These are phyloP conservation scores for Fusarium vanettenii DNA, from an alignment of 2,329 filamentous ascomycete species.

Conservation along the genomic window DNA sequence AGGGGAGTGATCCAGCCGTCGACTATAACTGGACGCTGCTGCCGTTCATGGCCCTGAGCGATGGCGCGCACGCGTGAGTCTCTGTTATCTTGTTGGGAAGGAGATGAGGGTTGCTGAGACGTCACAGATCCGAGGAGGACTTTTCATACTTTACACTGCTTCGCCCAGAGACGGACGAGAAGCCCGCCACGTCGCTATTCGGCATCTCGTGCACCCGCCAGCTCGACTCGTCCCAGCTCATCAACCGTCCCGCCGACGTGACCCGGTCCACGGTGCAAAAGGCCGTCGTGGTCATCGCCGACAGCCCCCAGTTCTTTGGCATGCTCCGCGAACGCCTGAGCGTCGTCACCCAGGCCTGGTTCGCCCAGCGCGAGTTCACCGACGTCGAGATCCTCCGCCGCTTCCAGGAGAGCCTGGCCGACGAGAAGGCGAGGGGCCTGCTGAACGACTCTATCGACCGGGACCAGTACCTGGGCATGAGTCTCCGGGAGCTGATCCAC, in stretches of 20 bases:
- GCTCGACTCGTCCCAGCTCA: conserved; percentile 81
- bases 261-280: conserved; percentile 99
- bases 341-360: conserved; percentile 95
- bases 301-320: conserved; percentile 90
- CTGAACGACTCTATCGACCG: conserved; percentile 76
- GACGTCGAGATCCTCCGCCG: conserved; percentile 89
- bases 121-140: conserved; percentile 85
- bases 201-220: conserved; percentile 96
- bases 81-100: neutral
- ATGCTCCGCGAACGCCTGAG: conserved; percentile 90
- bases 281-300: conserved; percentile 93
- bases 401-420: conserved; percentile 89
- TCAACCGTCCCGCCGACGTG: conserved; percentile 85
- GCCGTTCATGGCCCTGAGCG: conserved; percentile 96
- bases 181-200: conserved; percentile 84
- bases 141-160: conserved; percentile 98
- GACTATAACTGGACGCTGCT: conserved; percentile 92
- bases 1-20: conserved; percentile 80
- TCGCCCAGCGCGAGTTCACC: conserved; percentile 91
- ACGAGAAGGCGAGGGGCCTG: conserved; percentile 69
- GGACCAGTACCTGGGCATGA: conserved; percentile 90
- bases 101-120: conserved; percentile 27
- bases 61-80: conserved; percentile 91
- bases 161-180: conserved; percentile 64
- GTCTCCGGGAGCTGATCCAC: conserved; percentile 88